Percentiles rank a stretch among this genome's conserved stretches.
Evolutionary conservation across 495 filamentous ascomycete genomes (phyloP).

Genomic region (Amorphotheca resinae): DNA sequence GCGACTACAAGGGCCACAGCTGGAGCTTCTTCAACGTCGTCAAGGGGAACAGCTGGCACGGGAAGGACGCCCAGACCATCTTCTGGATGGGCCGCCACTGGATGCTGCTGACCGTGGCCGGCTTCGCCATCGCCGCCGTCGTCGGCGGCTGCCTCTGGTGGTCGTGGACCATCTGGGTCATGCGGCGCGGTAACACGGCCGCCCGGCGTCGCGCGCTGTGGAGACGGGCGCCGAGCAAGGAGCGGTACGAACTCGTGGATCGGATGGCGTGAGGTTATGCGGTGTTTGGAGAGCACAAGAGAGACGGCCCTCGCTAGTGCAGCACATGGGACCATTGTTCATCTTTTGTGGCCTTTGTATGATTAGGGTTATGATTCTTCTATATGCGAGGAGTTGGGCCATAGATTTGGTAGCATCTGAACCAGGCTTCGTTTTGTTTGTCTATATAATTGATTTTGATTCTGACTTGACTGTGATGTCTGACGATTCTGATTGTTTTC

Average conservation of each 20-base stretch:
- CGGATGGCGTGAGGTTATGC: slow-evolving; percentile 20
- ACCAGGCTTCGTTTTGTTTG: background rate
- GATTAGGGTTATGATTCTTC: background rate
- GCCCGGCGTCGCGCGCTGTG: slow-evolving; percentile 4
- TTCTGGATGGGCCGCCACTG: slow-evolving; percentile 76
- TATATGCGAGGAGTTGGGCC: background rate
- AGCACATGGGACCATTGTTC: slow-evolving; percentile 14
- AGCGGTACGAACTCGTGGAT: slow-evolving; percentile 19
- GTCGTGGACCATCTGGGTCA: slow-evolving; percentile 23
- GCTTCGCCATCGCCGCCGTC: slow-evolving; percentile 46
- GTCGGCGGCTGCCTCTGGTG: slow-evolving; percentile 47
- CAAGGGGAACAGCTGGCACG: slow-evolving; percentile 66
- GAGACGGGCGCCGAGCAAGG: slow-evolving; percentile 15
- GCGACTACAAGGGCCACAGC: slow-evolving; percentile 55
- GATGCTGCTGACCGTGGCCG: slow-evolving; percentile 54
- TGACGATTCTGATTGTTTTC: too few species aligned
- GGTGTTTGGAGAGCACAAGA: too few species aligned
- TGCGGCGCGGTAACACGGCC: background rate
- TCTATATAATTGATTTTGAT: background rate
- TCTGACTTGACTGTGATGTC: too few species aligned
- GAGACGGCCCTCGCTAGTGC: slow-evolving; percentile 18
- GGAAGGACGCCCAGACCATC: slow-evolving; percentile 58
- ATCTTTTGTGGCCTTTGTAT: background rate
- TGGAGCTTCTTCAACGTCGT: slow-evolving; percentile 76
- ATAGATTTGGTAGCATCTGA: background rate